phyloP scores from a whole-genome alignment of 306 rosid genomes.

The Rubus idaeus region DNA sequence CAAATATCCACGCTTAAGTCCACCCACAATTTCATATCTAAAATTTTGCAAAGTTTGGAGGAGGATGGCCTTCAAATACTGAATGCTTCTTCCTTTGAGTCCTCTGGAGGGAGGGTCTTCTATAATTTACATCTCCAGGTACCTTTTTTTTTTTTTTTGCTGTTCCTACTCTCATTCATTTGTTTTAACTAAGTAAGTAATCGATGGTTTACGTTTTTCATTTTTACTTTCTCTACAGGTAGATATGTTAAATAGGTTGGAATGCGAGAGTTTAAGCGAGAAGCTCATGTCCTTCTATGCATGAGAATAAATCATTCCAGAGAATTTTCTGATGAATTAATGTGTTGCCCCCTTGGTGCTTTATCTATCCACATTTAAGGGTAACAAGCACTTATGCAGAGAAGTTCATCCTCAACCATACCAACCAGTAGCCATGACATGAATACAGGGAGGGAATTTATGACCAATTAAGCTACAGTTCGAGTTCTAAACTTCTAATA shows the following conservation, averaged over 20 bases:
- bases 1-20: conserved; percentile 44
- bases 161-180: neutral
- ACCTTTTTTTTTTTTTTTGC: neutral
- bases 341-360: neutral
- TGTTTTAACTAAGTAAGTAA: neutral
- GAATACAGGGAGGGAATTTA: too few relatives aligned
- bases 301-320: neutral
- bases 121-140: conserved; percentile 57
- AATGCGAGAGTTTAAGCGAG: conserved; percentile 15
- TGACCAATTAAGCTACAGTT: neutral
- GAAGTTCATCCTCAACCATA: neutral
- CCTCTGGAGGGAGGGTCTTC: conserved; percentile 54
- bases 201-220: neutral
- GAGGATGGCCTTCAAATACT: conserved; percentile 42
- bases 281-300: conserved; percentile 7
- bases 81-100: conserved; percentile 61
- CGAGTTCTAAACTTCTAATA: too few relatives aligned
- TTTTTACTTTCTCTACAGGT: conserved; percentile 3
- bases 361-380: neutral
- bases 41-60: conserved; percentile 48
- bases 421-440: neutral
- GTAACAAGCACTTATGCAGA: neutral
- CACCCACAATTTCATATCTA: conserved; percentile 37
- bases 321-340: neutral
- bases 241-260: conserved; percentile 11